phyloP scores from a whole-genome alignment of 331 rosid genomes.

The Quercus tomentella region DNA sequence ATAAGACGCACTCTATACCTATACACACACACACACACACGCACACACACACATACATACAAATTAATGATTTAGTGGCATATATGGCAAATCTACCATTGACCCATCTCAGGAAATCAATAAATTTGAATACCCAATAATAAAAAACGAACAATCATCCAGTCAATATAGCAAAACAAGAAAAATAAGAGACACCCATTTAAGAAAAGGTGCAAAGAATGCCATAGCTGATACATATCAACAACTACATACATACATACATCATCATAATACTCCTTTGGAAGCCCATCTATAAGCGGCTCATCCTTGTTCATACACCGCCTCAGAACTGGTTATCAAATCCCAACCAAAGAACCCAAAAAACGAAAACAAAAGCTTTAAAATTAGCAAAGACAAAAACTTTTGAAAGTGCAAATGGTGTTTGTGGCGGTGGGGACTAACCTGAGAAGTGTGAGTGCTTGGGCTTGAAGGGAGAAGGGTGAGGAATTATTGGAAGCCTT shows the following conservation, averaged over 20 bases:
- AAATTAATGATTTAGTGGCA: not conserved
- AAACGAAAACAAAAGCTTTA: slow-evolving; percentile 3
- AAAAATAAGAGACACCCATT: not conserved
- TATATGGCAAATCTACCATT: not conserved
- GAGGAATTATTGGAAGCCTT: slow-evolving; percentile 10
- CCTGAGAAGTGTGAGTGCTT: slow-evolving; percentile 40
- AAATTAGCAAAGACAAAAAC: slow-evolving; percentile 4
- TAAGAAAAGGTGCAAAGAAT: not conserved
- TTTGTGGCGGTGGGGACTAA: slow-evolving; percentile 14
- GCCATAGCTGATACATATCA: not conserved
- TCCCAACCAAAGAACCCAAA: not conserved
- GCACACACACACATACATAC: no score
- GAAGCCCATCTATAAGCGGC: slow-evolving; percentile 73
- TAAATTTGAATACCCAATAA: not conserved
- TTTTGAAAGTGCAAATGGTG: slow-evolving; percentile 1
- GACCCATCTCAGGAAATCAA: not conserved
- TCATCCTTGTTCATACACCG: slow-evolving; percentile 52
- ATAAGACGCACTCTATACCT: not conserved
- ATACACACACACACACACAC: no score
- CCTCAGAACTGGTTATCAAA: slow-evolving; percentile 40
- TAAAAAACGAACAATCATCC: not conserved
- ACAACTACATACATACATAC: slow-evolving; percentile 66
- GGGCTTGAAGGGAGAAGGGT: slow-evolving; percentile 4
- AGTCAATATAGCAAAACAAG: not conserved
- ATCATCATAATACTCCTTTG: slow-evolving; percentile 88